Conservation (phyloP, 2,329 filamentous ascomycete species). For the Scleromitrula shiraiana region DNA sequence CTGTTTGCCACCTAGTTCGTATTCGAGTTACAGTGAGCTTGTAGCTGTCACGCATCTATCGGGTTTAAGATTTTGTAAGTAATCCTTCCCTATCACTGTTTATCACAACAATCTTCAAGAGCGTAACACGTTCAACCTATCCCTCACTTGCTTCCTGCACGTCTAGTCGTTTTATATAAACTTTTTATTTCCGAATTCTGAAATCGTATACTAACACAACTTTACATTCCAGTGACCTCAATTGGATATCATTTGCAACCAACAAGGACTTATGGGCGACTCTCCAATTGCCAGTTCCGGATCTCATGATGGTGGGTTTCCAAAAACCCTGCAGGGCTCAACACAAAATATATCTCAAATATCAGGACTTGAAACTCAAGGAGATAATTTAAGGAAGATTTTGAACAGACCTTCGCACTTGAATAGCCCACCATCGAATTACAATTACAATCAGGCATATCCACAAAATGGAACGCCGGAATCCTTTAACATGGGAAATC, state of each 20-base stretch:
- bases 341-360: constrained; percentile 10
- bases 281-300: constrained; percentile 3
- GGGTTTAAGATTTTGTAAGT: neutral
- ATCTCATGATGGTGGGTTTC: constrained; percentile 4
- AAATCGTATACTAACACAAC: neutral
- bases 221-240: neutral
- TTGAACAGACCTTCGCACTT: neutral
- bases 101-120: neutral
- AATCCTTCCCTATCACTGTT: neutral
- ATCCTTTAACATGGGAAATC: constrained; percentile 21
- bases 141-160: neutral
- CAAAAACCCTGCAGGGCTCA: constrained; percentile 1
- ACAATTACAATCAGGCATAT: constrained; percentile 9
- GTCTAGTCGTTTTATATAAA: neutral
- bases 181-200: neutral
- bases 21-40: neutral
- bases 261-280: constrained; percentile 6
- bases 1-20: neutral
- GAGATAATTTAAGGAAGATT: neutral
- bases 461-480: constrained; percentile 15
- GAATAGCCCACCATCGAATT: neutral
- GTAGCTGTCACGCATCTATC: neutral
- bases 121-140: neutral
- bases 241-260: neutral
- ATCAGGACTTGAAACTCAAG: constrained; percentile 9